Conservation (phyloP, 169 alveolate genomes). For the Toxoplasma gondii region DNA sequence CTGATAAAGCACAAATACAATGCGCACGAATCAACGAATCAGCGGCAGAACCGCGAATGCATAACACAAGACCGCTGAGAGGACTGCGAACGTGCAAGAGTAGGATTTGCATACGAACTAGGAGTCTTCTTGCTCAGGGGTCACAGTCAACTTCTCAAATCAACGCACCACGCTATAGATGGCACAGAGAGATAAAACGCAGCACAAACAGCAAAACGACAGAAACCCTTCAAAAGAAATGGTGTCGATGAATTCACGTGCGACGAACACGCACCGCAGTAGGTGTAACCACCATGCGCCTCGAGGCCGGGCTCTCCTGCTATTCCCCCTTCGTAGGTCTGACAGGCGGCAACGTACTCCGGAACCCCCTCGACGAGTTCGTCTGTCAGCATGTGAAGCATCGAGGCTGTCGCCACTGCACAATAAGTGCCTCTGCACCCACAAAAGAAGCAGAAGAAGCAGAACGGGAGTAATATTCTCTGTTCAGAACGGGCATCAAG, state of each 20-base stretch:
- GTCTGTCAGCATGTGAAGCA: constrained; percentile 85
- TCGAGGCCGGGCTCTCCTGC: constrained; percentile 92
- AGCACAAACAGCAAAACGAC: neutral
- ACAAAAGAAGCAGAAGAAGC: neutral
- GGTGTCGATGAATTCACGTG: no score
- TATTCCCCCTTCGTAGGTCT: constrained; percentile 95
- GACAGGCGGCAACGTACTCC: constrained; percentile 76
- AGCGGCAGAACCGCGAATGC: neutral
- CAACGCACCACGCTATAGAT: no score
- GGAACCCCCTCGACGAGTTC: constrained; percentile 73
- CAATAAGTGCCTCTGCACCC: constrained; percentile 82
- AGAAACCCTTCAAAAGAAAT: neutral
- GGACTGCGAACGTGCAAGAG: no score
- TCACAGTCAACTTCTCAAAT: neutral
- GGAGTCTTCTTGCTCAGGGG: no score
- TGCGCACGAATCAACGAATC: neutral
- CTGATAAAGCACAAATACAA: neutral
- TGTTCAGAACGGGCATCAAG: neutral
- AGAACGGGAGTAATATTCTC: no score
- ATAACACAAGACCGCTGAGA: no score
- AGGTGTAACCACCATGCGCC: constrained; percentile 96
- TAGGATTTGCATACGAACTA: no score
- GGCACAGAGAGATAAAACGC: neutral
- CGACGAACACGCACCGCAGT: constrained; percentile 80
- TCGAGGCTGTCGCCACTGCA: constrained; percentile 86